A percentile compares a stretch with the other conserved stretches of the same genome.
Conservation (phyloP, 345 rosid species). For the Salix exigua region DNA sequence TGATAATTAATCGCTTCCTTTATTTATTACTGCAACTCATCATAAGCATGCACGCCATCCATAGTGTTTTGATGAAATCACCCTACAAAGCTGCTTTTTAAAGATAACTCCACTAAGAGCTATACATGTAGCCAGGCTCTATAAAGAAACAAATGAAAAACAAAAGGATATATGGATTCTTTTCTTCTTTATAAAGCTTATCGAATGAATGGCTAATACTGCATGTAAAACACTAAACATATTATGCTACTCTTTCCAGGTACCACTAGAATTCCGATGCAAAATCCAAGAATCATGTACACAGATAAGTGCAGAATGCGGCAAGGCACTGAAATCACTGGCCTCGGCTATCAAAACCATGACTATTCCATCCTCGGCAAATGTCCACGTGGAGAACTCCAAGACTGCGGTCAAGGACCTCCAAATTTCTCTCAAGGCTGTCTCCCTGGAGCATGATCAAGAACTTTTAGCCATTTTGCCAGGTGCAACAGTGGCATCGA, state of each 20-base stretch:
- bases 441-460: conserved; percentile 2
- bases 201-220: background rate
- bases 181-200: background rate
- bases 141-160: background rate
- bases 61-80: background rate
- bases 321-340: conserved; percentile 23
- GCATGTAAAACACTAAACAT: no score
- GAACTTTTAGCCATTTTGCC: conserved; percentile 32
- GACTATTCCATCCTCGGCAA: conserved; percentile 22
- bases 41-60: background rate
- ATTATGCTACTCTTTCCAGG: conserved; percentile 9
- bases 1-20: background rate
- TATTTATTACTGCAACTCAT: no score
- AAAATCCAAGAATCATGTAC: conserved; percentile 19
- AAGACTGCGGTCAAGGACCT: conserved; percentile 18
- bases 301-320: conserved; percentile 21
- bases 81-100: background rate
- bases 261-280: conserved; percentile 7
- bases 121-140: background rate
- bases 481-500: conserved; percentile 29
- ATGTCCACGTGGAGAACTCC: conserved; percentile 13
- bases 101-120: background rate
- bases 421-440: conserved; percentile 11
- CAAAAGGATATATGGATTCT: background rate
- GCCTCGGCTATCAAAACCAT: conserved; percentile 23